phyloP scores from a whole-genome alignment of 1,284 basidiomycete species.

The Hemileia vastatrix region DNA sequence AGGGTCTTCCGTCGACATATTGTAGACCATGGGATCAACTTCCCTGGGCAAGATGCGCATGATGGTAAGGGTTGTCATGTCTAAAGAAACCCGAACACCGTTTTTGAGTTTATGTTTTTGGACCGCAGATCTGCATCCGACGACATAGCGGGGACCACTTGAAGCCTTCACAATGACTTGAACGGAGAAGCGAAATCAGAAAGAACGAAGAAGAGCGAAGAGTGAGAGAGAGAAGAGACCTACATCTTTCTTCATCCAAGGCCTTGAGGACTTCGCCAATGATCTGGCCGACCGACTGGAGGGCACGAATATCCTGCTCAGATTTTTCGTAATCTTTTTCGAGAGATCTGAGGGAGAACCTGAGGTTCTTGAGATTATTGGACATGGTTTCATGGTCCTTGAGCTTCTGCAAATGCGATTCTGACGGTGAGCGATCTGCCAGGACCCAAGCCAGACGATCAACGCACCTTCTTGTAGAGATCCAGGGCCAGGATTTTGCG shows the following conservation, averaged over 20 bases:
- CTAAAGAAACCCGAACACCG: conserved; percentile 89
- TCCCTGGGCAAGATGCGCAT: conserved; percentile 97
- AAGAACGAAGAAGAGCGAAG: background rate
- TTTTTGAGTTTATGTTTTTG: conserved; percentile 73
- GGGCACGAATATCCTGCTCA: conserved; percentile 97
- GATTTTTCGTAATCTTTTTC: conserved; percentile 88
- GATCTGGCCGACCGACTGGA: conserved; percentile 97
- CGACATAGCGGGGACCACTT: conserved; percentile 94
- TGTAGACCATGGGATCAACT: conserved; percentile 96
- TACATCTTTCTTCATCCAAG: conserved; percentile 93
- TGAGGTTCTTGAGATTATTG: conserved; percentile 13
- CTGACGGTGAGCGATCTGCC: too few relatives aligned
- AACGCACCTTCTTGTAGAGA: too few relatives aligned
- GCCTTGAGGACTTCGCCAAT: conserved; percentile 99
- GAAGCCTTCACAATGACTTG: conserved; percentile 99
- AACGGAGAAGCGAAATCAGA: background rate
- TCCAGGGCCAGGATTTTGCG: too few relatives aligned
- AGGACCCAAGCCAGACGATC: too few relatives aligned
- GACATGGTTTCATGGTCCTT: conserved; percentile 20
- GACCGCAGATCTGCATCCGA: conserved; percentile 92
- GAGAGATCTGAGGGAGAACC: conserved; percentile 45
- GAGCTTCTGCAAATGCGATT: background rate
- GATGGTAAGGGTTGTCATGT: conserved; percentile 98
- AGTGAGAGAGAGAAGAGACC: conserved; percentile 41
- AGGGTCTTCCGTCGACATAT: conserved; percentile 98